phyloP scores from a whole-genome alignment of 2,329 filamentous ascomycete species.

The Ophiostoma piceae region DNA sequence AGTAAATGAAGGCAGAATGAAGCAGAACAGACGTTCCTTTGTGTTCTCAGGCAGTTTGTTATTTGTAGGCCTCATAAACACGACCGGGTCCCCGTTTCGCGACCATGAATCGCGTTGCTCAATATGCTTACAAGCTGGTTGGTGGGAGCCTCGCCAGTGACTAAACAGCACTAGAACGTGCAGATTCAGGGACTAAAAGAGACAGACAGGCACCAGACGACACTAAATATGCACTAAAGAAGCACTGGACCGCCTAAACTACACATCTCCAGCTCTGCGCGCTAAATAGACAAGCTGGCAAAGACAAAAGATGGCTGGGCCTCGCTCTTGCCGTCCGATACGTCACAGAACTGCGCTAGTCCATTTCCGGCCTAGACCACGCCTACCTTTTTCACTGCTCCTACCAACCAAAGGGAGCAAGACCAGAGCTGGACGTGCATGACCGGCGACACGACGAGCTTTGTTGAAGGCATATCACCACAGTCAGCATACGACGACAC shows the following conservation, averaged over 20 bases:
- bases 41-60: too few species aligned
- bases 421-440: background rate
- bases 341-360: slow-evolving; percentile 21
- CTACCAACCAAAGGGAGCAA: slow-evolving; percentile 7
- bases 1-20: too few species aligned
- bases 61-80: too few species aligned
- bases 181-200: too few species aligned
- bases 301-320: slow-evolving; percentile 16
- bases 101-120: background rate
- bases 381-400: slow-evolving; percentile 1
- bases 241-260: background rate
- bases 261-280: background rate
- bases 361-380: background rate
- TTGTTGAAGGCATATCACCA: background rate
- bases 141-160: too few species aligned
- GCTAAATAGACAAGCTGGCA: background rate
- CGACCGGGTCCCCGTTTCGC: background rate
- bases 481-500: background rate
- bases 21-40: too few species aligned
- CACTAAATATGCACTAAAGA: too few species aligned
- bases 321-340: slow-evolving; percentile 6
- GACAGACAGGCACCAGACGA: too few species aligned
- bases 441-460: slow-evolving; percentile 8
- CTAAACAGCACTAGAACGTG: too few species aligned
- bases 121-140: background rate